These are phyloP conservation scores for Mimosa pudica DNA, from an alignment of 306 rosid genomes.

Conservation along the genomic window DNA sequence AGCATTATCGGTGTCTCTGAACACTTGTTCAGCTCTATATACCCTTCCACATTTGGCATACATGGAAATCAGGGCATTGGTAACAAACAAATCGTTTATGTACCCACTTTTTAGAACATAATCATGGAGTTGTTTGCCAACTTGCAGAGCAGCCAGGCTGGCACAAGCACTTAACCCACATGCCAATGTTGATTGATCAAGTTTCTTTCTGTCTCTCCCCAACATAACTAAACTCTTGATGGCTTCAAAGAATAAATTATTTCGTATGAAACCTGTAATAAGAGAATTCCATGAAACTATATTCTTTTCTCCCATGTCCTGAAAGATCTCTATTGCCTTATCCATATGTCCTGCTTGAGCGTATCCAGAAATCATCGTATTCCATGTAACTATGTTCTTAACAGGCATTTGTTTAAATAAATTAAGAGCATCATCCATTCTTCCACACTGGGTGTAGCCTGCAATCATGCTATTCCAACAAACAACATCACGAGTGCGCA, in stretches of 20 bases:
- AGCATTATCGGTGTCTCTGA: constrained; percentile 44
- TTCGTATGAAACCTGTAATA: constrained; percentile 68
- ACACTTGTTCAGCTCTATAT: constrained; percentile 53
- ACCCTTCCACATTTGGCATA: constrained; percentile 73
- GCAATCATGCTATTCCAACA: constrained; percentile 88
- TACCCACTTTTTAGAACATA: constrained; percentile 64
- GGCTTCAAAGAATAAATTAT: constrained; percentile 64
- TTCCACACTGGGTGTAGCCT: constrained; percentile 70
- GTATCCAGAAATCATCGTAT: constrained; percentile 75
- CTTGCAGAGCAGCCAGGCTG: constrained; percentile 70
- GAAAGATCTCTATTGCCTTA: constrained; percentile 55
- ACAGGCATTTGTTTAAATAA: constrained; percentile 62
- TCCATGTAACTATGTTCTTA: constrained; percentile 76
- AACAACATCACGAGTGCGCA: constrained; percentile 52
- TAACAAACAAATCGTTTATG: constrained; percentile 57
- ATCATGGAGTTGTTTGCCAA: constrained; percentile 76
- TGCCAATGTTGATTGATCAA: constrained; percentile 68
- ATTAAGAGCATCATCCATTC: constrained; percentile 63
- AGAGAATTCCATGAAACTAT: constrained; percentile 82
- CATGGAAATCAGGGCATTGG: constrained; percentile 75
- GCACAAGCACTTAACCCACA: constrained; percentile 75
- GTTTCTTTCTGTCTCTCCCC: constrained; percentile 58
- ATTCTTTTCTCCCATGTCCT: constrained; percentile 57
- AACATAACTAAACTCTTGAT: constrained; percentile 56
- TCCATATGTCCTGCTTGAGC: constrained; percentile 73